Evolutionary conservation across 371 early-diverging fungal species (phyloP).

Genomic region (Lichtheimia ramosa): DNA sequence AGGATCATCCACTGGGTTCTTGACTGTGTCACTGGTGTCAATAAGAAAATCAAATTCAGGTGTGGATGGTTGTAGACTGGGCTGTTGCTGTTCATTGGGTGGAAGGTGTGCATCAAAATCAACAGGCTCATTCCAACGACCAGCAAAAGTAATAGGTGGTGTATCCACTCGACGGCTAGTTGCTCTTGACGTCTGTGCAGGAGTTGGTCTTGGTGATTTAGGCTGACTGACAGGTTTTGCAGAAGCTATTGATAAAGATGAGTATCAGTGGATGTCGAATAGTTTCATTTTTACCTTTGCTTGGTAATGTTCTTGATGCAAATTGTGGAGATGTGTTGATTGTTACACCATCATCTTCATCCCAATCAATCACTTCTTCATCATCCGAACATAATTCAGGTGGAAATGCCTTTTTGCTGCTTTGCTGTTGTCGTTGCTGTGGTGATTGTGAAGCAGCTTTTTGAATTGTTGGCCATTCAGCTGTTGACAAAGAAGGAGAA

Average conservation of each 20-base stretch:
- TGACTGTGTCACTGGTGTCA: neutral
- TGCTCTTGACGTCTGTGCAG: neutral
- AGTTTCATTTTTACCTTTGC: neutral
- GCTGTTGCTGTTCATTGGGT: too few species aligned
- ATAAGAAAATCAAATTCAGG: neutral
- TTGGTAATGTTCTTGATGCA: neutral
- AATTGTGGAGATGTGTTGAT: constrained; percentile 17
- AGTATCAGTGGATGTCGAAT: neutral
- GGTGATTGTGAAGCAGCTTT: neutral
- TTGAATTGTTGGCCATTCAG: constrained; percentile 1
- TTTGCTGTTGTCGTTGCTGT: constrained; percentile 1
- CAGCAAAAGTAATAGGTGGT: neutral
- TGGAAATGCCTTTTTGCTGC: neutral
- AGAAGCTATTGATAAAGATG: neutral
- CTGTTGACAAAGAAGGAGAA: neutral
- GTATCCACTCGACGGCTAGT: neutral
- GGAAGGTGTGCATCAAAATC: neutral
- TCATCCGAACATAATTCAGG: constrained; percentile 11
- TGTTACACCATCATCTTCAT: constrained; percentile 23
- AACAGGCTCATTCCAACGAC: neutral
- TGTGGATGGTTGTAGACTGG: neutral
- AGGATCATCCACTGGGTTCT: too few species aligned
- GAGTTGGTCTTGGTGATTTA: neutral
- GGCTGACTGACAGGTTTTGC: neutral
- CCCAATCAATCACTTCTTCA: constrained; percentile 15